A percentile compares a stretch with the other conserved stretches of the same genome.
These are phyloP conservation scores for Delphinella strobiligena DNA, from an alignment of 2,329 filamentous ascomycete genomes.

Conservation along the genomic window DNA sequence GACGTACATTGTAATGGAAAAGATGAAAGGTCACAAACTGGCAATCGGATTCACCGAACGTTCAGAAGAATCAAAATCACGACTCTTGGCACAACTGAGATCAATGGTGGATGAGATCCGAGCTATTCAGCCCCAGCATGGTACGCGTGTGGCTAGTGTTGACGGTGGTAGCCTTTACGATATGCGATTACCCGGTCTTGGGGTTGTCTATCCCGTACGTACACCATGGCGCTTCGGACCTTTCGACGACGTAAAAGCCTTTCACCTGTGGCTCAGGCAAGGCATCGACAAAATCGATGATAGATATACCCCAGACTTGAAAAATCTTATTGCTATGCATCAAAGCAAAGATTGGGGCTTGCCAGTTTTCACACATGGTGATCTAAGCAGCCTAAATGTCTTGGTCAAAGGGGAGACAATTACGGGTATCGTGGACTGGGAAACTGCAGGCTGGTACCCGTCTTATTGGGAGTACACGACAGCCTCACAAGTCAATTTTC, in stretches of 20 bases:
- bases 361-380: constrained; percentile 39
- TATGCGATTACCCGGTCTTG: background rate
- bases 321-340: constrained; percentile 25
- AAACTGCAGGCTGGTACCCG: constrained; percentile 36
- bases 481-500: constrained; percentile 28
- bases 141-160: background rate
- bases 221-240: background rate
- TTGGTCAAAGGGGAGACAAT: constrained; percentile 29
- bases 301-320: constrained; percentile 15
- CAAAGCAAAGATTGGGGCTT: constrained; percentile 23
- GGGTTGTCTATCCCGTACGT: background rate
- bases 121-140: background rate
- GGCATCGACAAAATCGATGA: no score
- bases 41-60: background rate
- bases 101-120: background rate
- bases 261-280: constrained; percentile 4
- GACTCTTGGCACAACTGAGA: background rate
- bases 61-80: background rate
- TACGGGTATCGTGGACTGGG: constrained; percentile 37
- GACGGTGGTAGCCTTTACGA: constrained; percentile 1
- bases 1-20: constrained; percentile 36
- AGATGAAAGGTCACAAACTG: constrained; percentile 10
- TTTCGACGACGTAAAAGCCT: background rate
- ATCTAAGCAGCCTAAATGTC: constrained; percentile 36
- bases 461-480: constrained; percentile 36